Conservation (phyloP, 2,329 filamentous ascomycete genomes). For the Penicillium rolfsii region DNA sequence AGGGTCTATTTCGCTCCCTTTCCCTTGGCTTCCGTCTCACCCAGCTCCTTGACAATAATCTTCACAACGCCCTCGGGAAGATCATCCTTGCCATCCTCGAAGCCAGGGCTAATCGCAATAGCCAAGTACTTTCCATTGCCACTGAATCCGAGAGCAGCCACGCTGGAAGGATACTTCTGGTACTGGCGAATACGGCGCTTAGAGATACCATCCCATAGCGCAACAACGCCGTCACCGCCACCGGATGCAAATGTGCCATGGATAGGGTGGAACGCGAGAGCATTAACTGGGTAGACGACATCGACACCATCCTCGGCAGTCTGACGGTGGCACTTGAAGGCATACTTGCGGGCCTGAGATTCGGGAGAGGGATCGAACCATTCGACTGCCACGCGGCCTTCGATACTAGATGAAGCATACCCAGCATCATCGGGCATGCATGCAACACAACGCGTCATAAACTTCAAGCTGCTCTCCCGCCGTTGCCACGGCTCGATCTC, state of each 20-base stretch:
- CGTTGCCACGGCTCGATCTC: constrained; percentile 83
- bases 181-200: constrained; percentile 91
- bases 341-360: constrained; percentile 91
- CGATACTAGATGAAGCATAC: constrained; percentile 89
- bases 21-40: constrained; percentile 84
- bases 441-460: constrained; percentile 88
- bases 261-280: constrained; percentile 82
- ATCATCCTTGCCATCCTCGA: constrained; percentile 84
- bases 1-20: constrained; percentile 69
- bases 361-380: constrained; percentile 92
- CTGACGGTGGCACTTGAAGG: constrained; percentile 97
- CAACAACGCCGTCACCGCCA: constrained; percentile 88
- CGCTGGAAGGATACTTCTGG: constrained; percentile 77
- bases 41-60: constrained; percentile 80
- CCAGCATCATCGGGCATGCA: constrained; percentile 97
- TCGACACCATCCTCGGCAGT: constrained; percentile 66
- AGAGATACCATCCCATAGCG: constrained; percentile 87
- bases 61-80: constrained; percentile 71
- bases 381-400: constrained; percentile 93
- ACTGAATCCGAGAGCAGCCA: constrained; percentile 78
- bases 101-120: constrained; percentile 80
- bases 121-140: constrained; percentile 76
- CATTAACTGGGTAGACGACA: constrained; percentile 89
- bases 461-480: constrained; percentile 91
- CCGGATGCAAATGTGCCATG: constrained; percentile 85